Conservation (phyloP, 2,329 filamentous ascomycete genomes). For the Calonectria hongkongensis region DNA sequence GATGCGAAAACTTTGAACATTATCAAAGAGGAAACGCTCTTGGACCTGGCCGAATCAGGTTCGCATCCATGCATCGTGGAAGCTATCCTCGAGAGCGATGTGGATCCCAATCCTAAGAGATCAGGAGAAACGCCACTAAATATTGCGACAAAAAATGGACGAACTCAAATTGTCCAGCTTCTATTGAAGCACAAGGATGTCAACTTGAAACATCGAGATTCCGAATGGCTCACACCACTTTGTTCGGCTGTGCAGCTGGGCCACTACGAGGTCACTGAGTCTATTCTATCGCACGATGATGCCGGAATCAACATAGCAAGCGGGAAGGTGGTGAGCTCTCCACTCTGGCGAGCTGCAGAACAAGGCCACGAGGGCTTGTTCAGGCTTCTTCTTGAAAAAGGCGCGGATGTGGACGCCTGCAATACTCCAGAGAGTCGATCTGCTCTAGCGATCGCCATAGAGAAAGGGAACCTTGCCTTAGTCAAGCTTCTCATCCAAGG, state of each 20-base stretch:
- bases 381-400: neutral
- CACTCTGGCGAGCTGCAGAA: conserved; percentile 1
- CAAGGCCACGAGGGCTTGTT: neutral
- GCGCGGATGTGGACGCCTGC: neutral
- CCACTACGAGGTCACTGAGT: neutral
- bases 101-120: neutral
- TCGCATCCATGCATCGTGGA: neutral
- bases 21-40: conserved; percentile 3
- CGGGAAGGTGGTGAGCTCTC: neutral
- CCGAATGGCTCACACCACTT: neutral
- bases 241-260: neutral
- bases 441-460: neutral
- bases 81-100: neutral
- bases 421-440: neutral
- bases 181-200: neutral
- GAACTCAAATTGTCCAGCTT: neutral
- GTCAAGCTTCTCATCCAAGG: neutral
- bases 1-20: neutral
- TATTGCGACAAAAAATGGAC: neutral
- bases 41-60: neutral
- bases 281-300: neutral
- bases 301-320: neutral
- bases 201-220: neutral
- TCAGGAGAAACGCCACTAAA: neutral
- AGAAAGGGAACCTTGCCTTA: neutral